Evolutionary conservation across 2,329 filamentous ascomycete genomes (phyloP), one percentile per base, ranked within the genome.

Genomic region (Stemphylium beticola): DNA sequence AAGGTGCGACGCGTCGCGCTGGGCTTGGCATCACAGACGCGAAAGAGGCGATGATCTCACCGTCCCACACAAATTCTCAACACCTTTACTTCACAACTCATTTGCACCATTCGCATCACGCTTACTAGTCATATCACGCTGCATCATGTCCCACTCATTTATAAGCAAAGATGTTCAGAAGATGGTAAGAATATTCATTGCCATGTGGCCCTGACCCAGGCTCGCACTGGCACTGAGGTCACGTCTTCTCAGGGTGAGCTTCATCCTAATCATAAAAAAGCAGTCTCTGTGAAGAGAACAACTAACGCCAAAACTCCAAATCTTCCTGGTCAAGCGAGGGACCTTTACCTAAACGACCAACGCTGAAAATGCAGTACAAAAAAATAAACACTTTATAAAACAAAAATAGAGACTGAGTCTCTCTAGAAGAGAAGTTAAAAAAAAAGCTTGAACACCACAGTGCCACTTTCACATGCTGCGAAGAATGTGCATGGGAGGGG

Each of bases 401-500:
- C 55, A 67, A 65, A 63, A 57, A 49, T 63, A 60, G 62, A 71
- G 61, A 64, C 62, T 29, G 53, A 26, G 54, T 42, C 57, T 55
- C 61, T 34, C 26, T 6, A 49, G 48, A 55, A 58, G 60, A 61
- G 53, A 57, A 49, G n/a, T n/a, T n/a, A 49, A 50, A n/a, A 49
- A 31, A 57, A 56, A 31, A 32, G 48, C 41, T 20, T 22, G 10
- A 37, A 48, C 52, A 31, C 40, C 37, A 40, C 55, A 22, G 33
- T 37, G 34, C 31, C 32, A 26, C 36, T 33, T 41, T 70, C 61
- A 74, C 58, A 68, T 58, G 17, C 58, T 41, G 45, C 64, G 62
- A 41, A 71, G 58, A 18, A 61, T 63, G 44, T 74, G 71, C 83
- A 76, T 64, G 57, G 82, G 82, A 38, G 88, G 88, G 39, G 88